Evolutionary conservation across 208 protist genomes (phyloP), one percentile per base, ranked within the genome.

Genomic region (Leishmania guyanensis): DNA sequence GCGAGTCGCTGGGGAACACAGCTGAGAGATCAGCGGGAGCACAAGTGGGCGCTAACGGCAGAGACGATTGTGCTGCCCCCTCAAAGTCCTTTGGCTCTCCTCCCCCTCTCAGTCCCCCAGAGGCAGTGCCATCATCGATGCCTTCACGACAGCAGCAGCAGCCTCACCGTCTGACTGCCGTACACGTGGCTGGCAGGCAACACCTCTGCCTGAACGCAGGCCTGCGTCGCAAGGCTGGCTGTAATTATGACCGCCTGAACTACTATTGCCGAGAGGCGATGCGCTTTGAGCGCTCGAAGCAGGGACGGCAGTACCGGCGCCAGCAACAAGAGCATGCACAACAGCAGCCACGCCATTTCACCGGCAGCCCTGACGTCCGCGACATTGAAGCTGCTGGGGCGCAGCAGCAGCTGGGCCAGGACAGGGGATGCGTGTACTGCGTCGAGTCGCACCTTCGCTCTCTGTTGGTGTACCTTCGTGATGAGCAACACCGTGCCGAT

Each of bases 251-350:
- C n/a, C 79, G 85, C n/a, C 88, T 99, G 14, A 99, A 98, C 78
- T 95, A 99, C 43, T 62, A 94, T n/a, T 99, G 98, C 82, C 60
- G 96, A 8, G 97, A 98, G 66, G 91, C 99, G 53, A 95, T 97
- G 76, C 71, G 53, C 58, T 95, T 90, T 75, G 92, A 96, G 78
- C 79, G 87, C 70, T 91, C 86, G 33, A 79, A 86, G 75, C 84
- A 84, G 17, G 94, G 92, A 3, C 80, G 86, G 0, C 54, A 54
- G 16, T 80, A 84, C 8, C 91, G 94, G 39, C 83, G 86, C 8
- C 70, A 60, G 22, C 64, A 50, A 50, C 70, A 83, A 10, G 53
- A 51, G 50, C 56, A 60, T 2, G 33, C 33, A 29, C 75, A 75
- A 36, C 71, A 36, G 8, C 76, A 66, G 29, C 53, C 8, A 3